Conservation (phyloP, 2,329 filamentous ascomycete genomes). For the Zymoseptoria tritici region DNA sequence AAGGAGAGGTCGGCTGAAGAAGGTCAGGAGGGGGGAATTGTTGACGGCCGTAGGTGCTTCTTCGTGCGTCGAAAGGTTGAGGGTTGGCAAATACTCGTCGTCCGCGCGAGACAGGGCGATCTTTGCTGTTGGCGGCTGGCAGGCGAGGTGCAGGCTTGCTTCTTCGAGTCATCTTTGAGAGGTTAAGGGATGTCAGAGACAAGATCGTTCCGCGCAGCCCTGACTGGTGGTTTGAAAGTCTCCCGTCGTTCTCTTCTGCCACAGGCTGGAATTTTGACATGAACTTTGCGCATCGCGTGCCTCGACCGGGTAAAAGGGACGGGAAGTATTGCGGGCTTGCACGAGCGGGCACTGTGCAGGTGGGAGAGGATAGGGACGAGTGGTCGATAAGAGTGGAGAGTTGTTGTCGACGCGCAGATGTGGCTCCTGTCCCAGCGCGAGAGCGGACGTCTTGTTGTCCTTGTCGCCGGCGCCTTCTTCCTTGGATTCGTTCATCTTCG, state of each 20-base stretch:
- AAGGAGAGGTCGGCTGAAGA: conserved; percentile 13
- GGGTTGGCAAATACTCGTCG: too few species aligned
- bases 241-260: conserved; percentile 3
- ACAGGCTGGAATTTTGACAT: conserved; percentile 14
- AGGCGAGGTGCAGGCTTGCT: conserved; percentile 12
- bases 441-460: too few species aligned
- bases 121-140: conserved; percentile 6
- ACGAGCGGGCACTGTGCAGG: too few species aligned
- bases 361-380: too few species aligned
- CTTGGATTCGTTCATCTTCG: too few species aligned
- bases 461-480: too few species aligned
- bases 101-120: conserved; percentile 25
- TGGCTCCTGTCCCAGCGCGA: too few species aligned
- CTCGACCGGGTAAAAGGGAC: too few species aligned
- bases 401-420: too few species aligned
- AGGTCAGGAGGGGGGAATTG: conserved; percentile 15
- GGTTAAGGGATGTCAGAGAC: background rate
- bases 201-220: background rate
- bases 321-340: too few species aligned
- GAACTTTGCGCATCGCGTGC: too few species aligned
- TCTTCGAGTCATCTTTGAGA: conserved; percentile 11
- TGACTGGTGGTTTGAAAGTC: conserved; percentile 11
- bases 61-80: conserved; percentile 2
- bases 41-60: conserved; percentile 17
- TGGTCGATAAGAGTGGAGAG: too few species aligned